Evolutionary conservation across 2,329 filamentous ascomycete genomes (phyloP), one percentile per base, ranked within the genome.

Genomic region (Orbilia oligospora): DNA sequence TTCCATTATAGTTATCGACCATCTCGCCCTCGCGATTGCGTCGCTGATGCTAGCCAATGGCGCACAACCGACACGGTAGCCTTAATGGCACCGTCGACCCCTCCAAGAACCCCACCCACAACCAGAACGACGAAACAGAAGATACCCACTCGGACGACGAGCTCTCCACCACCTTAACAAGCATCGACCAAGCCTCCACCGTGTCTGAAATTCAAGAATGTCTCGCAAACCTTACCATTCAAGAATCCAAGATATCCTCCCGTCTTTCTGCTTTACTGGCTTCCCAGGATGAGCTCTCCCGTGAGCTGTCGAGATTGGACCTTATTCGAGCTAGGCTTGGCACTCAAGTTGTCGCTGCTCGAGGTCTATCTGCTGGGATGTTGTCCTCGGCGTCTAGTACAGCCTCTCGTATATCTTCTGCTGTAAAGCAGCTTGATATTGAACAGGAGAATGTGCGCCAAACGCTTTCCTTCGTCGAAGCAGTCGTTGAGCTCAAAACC

Each of bases 401-500:
- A 38, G 96, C 96, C 2, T 90, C 91, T 68, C 90, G 93, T 71
- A 92, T 98, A 80, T 97, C 94, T 70, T 90, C 90, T 83, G 92
- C 94, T 67, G 96, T 99, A 71, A 94, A 93, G 84, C 88, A 90
- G 81, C 89, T 99, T 38, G 96, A 99, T 83, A 88, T 93, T 71
- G 95, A 99, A 85, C 97, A 98, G 87, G 91, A 91, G 75, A 90
- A 94, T 30, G 95, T 99, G 8, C 94, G 96, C 84, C 91, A 94
- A 64, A 98, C 96, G 0, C 86, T 99, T 72, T 89, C 91, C 8
- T 94, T 98, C 2, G 96, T 98, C 10, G 95, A 98, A 85, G 94
- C 97, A 86, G 95, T 99, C 14, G 92, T 93, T 4, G 96, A 99
- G 87, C 91, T 99, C 81, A 98, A 98, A 86, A 93, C 96, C 8